Percentiles rank a stretch among this genome's conserved stretches.
These are phyloP conservation scores for Thyridium curvatum DNA, from an alignment of 2,329 filamentous ascomycete species.

Conservation along the genomic window DNA sequence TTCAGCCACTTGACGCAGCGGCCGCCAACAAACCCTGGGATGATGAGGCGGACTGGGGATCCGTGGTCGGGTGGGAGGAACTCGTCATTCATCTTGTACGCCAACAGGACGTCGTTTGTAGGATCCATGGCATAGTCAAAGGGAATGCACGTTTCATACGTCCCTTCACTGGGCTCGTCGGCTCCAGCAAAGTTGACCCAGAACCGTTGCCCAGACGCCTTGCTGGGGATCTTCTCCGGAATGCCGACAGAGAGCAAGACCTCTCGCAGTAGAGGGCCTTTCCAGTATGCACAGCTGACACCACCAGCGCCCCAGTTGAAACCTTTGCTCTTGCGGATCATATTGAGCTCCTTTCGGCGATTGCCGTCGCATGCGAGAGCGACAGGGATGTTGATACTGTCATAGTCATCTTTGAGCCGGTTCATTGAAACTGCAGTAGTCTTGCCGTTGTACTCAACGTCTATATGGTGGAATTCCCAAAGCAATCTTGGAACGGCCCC, in stretches of 20 bases:
- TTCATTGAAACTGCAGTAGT: constrained; percentile 33
- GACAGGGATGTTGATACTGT: constrained; percentile 39
- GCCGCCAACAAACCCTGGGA: constrained; percentile 37
- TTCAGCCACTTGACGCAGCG: constrained; percentile 40
- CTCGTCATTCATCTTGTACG: constrained; percentile 39
- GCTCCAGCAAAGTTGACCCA: constrained; percentile 46
- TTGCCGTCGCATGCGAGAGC: constrained; percentile 43
- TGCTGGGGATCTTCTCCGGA: constrained; percentile 6
- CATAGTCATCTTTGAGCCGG: constrained; percentile 32
- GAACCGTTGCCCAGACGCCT: constrained; percentile 11
- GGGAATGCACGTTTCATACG: constrained; percentile 40
- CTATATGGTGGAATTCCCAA: constrained; percentile 41
- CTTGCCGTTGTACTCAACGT: constrained; percentile 31
- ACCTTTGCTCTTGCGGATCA: constrained; percentile 39
- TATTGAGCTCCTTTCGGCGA: constrained; percentile 44
- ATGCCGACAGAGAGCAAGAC: constrained; percentile 35
- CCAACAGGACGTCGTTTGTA: constrained; percentile 40
- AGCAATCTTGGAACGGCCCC: constrained; percentile 42
- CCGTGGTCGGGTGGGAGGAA: constrained; percentile 37
- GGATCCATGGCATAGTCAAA: constrained; percentile 41
- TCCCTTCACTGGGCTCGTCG: constrained; percentile 37
- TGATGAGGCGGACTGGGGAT: constrained; percentile 30
- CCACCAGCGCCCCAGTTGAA: constrained; percentile 40
- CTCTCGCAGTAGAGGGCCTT: constrained; percentile 36
- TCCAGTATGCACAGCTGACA: constrained; percentile 44